These are phyloP conservation scores for Trichoderma brevicompactum DNA, from an alignment of 2,329 filamentous ascomycete species.

Conservation along the genomic window DNA sequence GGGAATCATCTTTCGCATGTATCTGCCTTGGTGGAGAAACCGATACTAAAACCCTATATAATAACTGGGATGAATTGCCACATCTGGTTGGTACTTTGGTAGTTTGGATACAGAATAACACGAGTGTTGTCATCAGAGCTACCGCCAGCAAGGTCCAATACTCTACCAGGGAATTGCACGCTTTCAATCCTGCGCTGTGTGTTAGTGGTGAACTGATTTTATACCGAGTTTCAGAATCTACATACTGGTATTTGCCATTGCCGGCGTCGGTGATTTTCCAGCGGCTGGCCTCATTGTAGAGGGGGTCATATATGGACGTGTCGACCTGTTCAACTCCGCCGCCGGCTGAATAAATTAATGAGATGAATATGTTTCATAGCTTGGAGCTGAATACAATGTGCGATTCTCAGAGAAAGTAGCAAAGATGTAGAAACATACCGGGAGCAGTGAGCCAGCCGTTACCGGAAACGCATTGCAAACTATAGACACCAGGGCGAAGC, in stretches of 20 bases:
- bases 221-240: not conserved
- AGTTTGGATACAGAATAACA: conserved; percentile 14
- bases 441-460: conserved; percentile 19
- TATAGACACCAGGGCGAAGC: conserved; percentile 18
- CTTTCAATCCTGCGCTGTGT: conserved; percentile 8
- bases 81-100: conserved; percentile 3
- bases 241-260: not conserved
- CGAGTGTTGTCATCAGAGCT: conserved; percentile 11
- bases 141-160: not conserved
- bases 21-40: no score
- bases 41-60: not conserved
- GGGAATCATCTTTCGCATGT: not conserved
- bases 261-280: conserved; percentile 5
- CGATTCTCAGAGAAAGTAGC: not conserved
- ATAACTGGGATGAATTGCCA: conserved; percentile 11
- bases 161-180: not conserved
- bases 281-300: conserved; percentile 16
- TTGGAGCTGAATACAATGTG: no score
- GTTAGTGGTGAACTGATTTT: not conserved
- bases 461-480: not conserved
- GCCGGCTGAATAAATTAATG: not conserved
- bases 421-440: not conserved
- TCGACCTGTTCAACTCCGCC: conserved; percentile 17
- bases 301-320: conserved; percentile 17
- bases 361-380: not conserved